Conservation (phyloP, 2,329 filamentous ascomycete genomes). For the Uncinocarpus reesii region DNA sequence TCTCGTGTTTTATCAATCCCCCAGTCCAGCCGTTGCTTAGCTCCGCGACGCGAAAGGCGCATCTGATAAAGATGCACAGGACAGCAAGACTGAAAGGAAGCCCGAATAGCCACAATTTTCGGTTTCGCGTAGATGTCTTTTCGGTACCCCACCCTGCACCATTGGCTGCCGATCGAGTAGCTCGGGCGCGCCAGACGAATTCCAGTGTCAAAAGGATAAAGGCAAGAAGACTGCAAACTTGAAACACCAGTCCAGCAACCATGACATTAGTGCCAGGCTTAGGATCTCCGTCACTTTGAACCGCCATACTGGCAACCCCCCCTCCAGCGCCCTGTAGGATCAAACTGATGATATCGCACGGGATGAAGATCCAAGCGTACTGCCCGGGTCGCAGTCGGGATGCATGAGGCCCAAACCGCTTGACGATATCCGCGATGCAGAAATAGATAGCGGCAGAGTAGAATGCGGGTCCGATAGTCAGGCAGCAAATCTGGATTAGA, state of each 20-base stretch:
- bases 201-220: constrained; percentile 27
- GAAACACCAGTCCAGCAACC: constrained; percentile 34
- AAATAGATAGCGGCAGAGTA: constrained; percentile 57
- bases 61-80: constrained; percentile 54
- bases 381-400: constrained; percentile 32
- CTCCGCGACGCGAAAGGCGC: constrained; percentile 57
- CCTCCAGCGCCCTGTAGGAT: constrained; percentile 37
- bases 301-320: constrained; percentile 24
- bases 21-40: constrained; percentile 54
- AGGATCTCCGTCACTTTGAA: constrained; percentile 14
- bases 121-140: neutral
- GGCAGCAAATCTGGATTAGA: constrained; percentile 55
- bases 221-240: constrained; percentile 32
- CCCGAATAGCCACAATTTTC: constrained; percentile 36
- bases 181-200: constrained; percentile 20
- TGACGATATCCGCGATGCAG: constrained; percentile 42
- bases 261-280: constrained; percentile 31
- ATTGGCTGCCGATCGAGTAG: neutral
- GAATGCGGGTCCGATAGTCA: constrained; percentile 49
- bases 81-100: constrained; percentile 48
- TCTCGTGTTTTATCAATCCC: constrained; percentile 46
- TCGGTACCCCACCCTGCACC: neutral
- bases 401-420: constrained; percentile 31
- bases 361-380: constrained; percentile 34
- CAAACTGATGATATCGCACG: constrained; percentile 35